These are phyloP conservation scores for Aeminium ludgeri DNA, from an alignment of 495 filamentous ascomycete species.

Conservation along the genomic window DNA sequence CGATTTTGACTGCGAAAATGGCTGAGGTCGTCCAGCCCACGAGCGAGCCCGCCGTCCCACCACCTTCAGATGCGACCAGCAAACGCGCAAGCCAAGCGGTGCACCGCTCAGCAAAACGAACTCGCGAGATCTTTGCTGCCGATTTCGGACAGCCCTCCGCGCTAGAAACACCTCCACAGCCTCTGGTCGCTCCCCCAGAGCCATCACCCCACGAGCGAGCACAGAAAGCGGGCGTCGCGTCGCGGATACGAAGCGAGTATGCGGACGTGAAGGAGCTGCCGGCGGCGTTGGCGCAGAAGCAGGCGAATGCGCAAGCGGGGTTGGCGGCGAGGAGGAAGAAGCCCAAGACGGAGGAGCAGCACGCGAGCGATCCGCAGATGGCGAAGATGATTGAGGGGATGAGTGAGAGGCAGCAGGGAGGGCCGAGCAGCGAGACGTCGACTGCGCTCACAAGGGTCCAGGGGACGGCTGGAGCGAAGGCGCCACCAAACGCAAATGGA, in stretches of 20 bases:
- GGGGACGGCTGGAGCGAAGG: slow-evolving; percentile 22
- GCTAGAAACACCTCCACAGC: slow-evolving; percentile 11
- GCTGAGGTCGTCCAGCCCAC: background rate
- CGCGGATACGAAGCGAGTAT: slow-evolving; percentile 62
- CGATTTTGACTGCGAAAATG: background rate
- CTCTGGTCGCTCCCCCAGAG: slow-evolving; percentile 27
- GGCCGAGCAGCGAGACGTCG: slow-evolving; percentile 29
- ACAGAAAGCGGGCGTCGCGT: slow-evolving; percentile 36
- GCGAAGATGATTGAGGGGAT: slow-evolving; percentile 58
- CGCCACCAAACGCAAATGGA: slow-evolving; percentile 30
- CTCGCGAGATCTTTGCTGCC: slow-evolving; percentile 35
- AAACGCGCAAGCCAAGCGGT: slow-evolving; percentile 11
- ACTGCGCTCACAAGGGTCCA: slow-evolving; percentile 40
- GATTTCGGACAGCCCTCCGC: slow-evolving; percentile 24
- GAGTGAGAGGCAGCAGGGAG: slow-evolving; percentile 22
- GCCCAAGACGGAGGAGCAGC: slow-evolving; percentile 30
- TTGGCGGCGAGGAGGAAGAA: slow-evolving; percentile 45
- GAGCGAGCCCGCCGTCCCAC: background rate
- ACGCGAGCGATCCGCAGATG: slow-evolving; percentile 38
- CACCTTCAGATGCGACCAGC: slow-evolving; percentile 2
- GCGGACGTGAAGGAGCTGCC: slow-evolving; percentile 65
- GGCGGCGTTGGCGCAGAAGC: slow-evolving; percentile 69
- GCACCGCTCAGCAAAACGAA: slow-evolving; percentile 45
- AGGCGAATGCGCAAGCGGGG: slow-evolving; percentile 44
- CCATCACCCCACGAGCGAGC: slow-evolving; percentile 34